Conservation (phyloP, 139 green algal species). For the Nannochloris sp. region DNA sequence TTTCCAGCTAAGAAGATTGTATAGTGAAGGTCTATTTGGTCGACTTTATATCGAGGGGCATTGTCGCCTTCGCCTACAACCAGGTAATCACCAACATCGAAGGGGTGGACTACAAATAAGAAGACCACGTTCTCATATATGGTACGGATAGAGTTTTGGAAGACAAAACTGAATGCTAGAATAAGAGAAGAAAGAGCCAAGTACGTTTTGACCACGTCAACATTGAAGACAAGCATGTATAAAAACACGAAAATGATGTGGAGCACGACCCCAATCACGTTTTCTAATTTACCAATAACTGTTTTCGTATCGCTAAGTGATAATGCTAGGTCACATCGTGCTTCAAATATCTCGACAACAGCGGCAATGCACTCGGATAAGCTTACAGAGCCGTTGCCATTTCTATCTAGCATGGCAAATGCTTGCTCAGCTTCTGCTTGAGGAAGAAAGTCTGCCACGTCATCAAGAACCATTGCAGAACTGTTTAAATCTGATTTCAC, state of each 20-base stretch:
- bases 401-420: slow-evolving; percentile 50
- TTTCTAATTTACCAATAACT: slow-evolving; percentile 53
- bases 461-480: slow-evolving; percentile 33
- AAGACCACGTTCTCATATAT: slow-evolving; percentile 55
- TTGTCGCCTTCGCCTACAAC: slow-evolving; percentile 12
- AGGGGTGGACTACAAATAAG: slow-evolving; percentile 71
- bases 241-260: slow-evolving; percentile 42
- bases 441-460: slow-evolving; percentile 49
- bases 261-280: slow-evolving; percentile 35
- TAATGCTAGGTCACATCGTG: slow-evolving; percentile 62
- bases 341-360: slow-evolving; percentile 26
- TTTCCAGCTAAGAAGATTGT: not conserved
- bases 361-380: slow-evolving; percentile 24
- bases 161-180: slow-evolving; percentile 56
- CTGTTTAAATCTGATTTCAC: slow-evolving; percentile 34
- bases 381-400: slow-evolving; percentile 37
- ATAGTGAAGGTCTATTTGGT: slow-evolving; percentile 9
- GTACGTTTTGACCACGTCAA: slow-evolving; percentile 43
- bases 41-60: not conserved
- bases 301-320: slow-evolving; percentile 62
- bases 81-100: slow-evolving; percentile 60
- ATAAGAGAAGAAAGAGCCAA: slow-evolving; percentile 34
- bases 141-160: slow-evolving; percentile 41
- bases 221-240: slow-evolving; percentile 55
- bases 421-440: slow-evolving; percentile 35